Evolutionary conservation across 208 protist species (phyloP), one percentile per base, ranked within the genome.

Genomic region (Trypanosoma avium): DNA sequence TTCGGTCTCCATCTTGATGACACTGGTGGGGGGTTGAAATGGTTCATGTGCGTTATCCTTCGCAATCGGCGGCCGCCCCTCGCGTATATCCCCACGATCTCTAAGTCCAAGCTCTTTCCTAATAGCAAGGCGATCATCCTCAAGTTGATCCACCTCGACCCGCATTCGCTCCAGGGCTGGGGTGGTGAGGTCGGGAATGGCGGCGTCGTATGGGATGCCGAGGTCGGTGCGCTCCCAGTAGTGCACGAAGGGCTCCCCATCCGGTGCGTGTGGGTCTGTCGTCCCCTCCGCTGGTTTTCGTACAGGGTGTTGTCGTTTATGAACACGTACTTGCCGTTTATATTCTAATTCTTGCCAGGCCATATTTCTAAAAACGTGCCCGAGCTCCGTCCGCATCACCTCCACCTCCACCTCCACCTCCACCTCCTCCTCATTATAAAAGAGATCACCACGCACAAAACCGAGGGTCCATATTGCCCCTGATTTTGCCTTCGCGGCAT

Each of bases 391-490:
- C 26, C 90, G 90, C 90, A 95, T 95, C 67, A 93, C 85, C 65
- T 95, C 79, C 45, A 82, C 81, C 57, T 95, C 90, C 73, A 93
- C 86, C 64, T 95, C 86, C 67, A 93, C 85, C 65, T 95, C 79
- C 45, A 82, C 81, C 57, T 95, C 90, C 73, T 95, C 86, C 64
- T 95, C 86, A 52, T 95, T 95, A 76, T 95, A 95, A 64, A 95
- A 95, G 53, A 95, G 75, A 47, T 95, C 86, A 4, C 90, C 90
- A 12, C 86, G 84, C 4, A 84, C 86, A 38, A 95, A 95, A 17
- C 82, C 86, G 4, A 91, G 52, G 15, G 90, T 95, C 90, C 90
- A 95, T 45, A 86, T 95, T 13, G 89, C 89, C 5, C 89, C 89
- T 26, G 58, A 38, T 46, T 82, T 74, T 29, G 65, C 73, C 40